Base-by-base conservation (phyloP, 1,284 basidiomycete species). In the Boletus sp. region DNA sequence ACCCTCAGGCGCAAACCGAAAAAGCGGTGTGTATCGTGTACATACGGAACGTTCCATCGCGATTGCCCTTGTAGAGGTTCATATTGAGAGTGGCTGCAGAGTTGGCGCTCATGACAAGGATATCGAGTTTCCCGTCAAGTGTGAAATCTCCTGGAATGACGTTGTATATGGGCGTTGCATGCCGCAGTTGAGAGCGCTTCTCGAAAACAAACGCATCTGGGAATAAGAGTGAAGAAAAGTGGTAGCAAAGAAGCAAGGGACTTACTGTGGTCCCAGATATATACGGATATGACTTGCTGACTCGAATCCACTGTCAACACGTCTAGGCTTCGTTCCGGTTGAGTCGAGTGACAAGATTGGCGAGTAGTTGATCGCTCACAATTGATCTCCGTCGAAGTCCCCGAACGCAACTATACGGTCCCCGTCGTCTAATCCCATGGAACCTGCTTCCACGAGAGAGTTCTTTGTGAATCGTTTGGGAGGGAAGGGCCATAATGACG, bases 361-460 rank as follows among this genome's bases (percentile, higher is more conserved):
- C 27, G 34, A 46, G 33, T 4, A n/a, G 17, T 12, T 38, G 22
- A 19, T 20, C 22, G 12, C 88, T 66, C 65, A 95, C 91, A 90
- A 90, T 64, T 96, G 93, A 67, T 98, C 94, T 5, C 90, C 94
- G 65, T 97, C 85, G 67, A 92, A 94, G 70, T 99, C 95, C 25
- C 92, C 95, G 61, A 94, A 88, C 2, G 94, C 94, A 41, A 91
- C 77, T 23, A 96, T 77, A 48, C 88, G 78, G 19, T 80, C 82
- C 33, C 81, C 76, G n/a, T 73, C 72, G 32, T 77, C 76, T 16
- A 99, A 70, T 1, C 94, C 94, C 57, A 96, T 74, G 0, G 81
- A 69, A 2, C 93, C 94, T 1, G 92, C 86, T 55, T 82, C 75
- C 51, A 96, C 75, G 39, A 98, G 76, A 0, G 87, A 80, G 59